A percentile compares a stretch with the other conserved stretches of the same genome.
phyloP scores from a whole-genome alignment of 495 filamentous ascomycete species.

The Chaetomium tenue region DNA sequence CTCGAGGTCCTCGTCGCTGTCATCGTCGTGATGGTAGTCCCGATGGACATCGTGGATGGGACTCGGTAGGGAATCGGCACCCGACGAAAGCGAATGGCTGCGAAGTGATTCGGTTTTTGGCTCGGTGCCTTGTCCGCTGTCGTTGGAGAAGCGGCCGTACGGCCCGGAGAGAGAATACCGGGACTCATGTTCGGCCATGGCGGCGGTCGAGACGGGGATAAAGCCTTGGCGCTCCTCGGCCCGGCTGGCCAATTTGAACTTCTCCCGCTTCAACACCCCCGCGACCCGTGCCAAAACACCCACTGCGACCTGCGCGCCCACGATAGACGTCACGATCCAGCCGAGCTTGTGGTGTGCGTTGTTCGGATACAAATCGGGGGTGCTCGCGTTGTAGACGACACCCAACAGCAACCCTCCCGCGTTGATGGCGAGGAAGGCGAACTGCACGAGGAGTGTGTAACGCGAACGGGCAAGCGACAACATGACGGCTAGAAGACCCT shows the following conservation, averaged over 20 bases:
- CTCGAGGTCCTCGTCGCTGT: conserved; percentile 36
- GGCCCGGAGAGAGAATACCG: conserved; percentile 40
- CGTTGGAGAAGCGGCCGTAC: conserved; percentile 67
- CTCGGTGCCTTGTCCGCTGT: conserved; percentile 89
- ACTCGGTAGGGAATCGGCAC: conserved; percentile 53
- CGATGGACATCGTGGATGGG: conserved; percentile 51
- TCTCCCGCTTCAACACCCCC: conserved; percentile 33
- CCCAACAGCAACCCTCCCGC: conserved; percentile 67
- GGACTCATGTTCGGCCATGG: conserved; percentile 60
- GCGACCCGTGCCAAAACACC: conserved; percentile 58
- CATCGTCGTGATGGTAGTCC: conserved; percentile 49
- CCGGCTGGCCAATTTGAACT: conserved; percentile 14
- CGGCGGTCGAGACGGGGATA: conserved; percentile 66
- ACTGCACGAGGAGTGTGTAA: conserved; percentile 68
- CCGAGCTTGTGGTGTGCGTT: conserved; percentile 88
- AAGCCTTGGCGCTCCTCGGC: conserved; percentile 52
- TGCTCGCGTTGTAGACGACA: conserved; percentile 75
- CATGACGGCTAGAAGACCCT: conserved; percentile 65
- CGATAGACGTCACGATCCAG: conserved; percentile 76
- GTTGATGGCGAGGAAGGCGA: conserved; percentile 72
- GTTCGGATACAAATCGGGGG: conserved; percentile 83
- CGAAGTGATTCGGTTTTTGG: conserved; percentile 63
- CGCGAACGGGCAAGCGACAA: conserved; percentile 79
- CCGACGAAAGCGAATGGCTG: conserved; percentile 61
- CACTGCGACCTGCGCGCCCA: conserved; percentile 65